Conservation (phyloP, 306 rosid genomes). For the Fragaria iinumae region DNA sequence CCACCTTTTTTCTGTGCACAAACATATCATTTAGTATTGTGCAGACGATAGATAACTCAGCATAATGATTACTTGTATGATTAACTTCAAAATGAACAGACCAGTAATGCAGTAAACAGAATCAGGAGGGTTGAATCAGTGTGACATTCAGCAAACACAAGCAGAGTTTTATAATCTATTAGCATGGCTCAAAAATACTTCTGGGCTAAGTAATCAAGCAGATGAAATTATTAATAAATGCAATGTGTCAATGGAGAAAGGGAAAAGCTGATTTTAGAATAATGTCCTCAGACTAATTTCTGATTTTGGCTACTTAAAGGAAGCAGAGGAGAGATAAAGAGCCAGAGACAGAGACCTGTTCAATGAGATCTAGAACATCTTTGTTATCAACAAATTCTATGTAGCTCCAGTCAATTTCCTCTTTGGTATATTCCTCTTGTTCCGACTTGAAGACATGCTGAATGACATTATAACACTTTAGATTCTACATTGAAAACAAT, state of each 20-base stretch:
- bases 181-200: background rate
- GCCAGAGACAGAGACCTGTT: conserved; percentile 55
- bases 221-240: background rate
- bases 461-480: conserved; percentile 41
- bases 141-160: background rate
- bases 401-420: conserved; percentile 91
- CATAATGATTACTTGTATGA: conserved; percentile 3
- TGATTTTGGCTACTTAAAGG: background rate
- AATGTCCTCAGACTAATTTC: background rate
- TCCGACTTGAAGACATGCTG: conserved; percentile 96
- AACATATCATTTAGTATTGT: conserved; percentile 15
- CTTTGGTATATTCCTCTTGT: conserved; percentile 83
- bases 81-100: conserved; percentile 15
- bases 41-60: conserved; percentile 18
- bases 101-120: conserved; percentile 22
- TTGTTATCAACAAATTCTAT: conserved; percentile 86
- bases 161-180: conserved; percentile 3
- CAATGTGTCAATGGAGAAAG: background rate
- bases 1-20: conserved; percentile 90
- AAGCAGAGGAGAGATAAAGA: background rate
- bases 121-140: conserved; percentile 7
- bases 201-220: background rate
- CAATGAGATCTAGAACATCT: conserved; percentile 86
- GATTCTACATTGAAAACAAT: conserved; percentile 33
- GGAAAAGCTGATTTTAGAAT: background rate